Evolutionary conservation across 2,329 filamentous ascomycete genomes (phyloP), one percentile per base, ranked within the genome.

Genomic region (Diaporthe longicolla): DNA sequence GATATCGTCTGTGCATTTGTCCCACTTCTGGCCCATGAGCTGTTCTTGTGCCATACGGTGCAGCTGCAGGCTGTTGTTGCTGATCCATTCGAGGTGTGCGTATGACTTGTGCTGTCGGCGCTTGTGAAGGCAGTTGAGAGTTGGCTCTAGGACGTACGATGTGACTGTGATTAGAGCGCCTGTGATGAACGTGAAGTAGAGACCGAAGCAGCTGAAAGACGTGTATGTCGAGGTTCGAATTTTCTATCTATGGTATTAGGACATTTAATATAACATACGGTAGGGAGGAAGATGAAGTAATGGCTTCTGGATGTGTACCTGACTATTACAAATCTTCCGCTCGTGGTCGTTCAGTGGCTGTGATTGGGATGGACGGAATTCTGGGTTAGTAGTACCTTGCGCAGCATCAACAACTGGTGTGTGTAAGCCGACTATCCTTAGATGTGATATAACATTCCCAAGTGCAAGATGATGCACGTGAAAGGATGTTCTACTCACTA

Each of bases 191-290:
- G 45, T 66, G 21, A 66, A 66, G 13, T 66, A 66, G 10, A 66
- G 45, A n/a, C 63, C 63, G 4, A 52, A 52, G 15, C 63, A 66
- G 45, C 63, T 66, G 45, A 66, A 66, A 13, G 63, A 66, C 1
- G 45, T 52, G 45, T 52, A 35, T 8, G 45, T 13, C 4, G 63
- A 37, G 32, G 45, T 66, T 52, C 63, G 6, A 37, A 66, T 26
- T 4, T 66, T 66, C 63, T 66, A 11, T 19, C 1, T 7, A 1
- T 11, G 21, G 6, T 52, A 6, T 66, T 40, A 66, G 63, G 4
- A 7, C 17, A 21, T 52, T 52, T 1, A 3, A 13, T 37, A 13
- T 52, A 15, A 2, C 17, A 4, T 0, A 2, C 40, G 21, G 1
- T 35, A 5, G 26, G 7, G 1, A 29, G 17, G 9, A 8, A 2